These are phyloP conservation scores for Centaurea solstitialis DNA, from an alignment of 129 eudicot species.

Conservation along the genomic window DNA sequence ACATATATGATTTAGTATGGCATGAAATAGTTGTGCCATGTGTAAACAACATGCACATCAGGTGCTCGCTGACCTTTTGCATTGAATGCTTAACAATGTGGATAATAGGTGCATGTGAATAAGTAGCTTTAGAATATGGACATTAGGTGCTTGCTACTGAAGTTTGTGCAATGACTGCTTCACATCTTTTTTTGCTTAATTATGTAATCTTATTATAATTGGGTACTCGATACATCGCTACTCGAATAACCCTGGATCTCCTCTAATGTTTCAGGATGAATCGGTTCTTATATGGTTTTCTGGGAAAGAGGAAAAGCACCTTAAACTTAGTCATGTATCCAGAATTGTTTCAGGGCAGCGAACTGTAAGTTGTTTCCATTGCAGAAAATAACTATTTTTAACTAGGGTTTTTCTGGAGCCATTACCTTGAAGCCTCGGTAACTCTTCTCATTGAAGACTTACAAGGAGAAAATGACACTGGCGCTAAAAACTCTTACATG, in stretches of 20 bases:
- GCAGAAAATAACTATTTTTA: neutral
- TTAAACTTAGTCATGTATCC: slow-evolving; percentile 81
- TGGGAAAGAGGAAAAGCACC: slow-evolving; percentile 93
- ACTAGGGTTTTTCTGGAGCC: slow-evolving; percentile 2
- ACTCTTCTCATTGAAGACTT: neutral
- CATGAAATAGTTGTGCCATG: neutral
- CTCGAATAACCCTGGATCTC: slow-evolving; percentile 7
- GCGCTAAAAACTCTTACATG: neutral
- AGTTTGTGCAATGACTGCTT: slow-evolving; percentile 11
- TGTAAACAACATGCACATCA: neutral
- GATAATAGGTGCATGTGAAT: slow-evolving; percentile 8
- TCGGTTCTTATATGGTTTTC: slow-evolving; percentile 94
- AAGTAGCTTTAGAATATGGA: slow-evolving; percentile 15
- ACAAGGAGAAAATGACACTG: neutral
- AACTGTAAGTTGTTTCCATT: slow-evolving; percentile 70
- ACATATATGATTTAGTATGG: neutral
- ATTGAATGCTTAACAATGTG: slow-evolving; percentile 5
- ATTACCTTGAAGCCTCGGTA: neutral
- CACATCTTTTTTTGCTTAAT: neutral
- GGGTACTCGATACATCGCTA: neutral
- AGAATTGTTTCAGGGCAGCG: slow-evolving; percentile 96
- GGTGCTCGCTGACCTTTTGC: slow-evolving; percentile 1
- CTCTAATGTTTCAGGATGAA: slow-evolving; percentile 71
- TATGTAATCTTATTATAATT: slow-evolving; percentile 10
- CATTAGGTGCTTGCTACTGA: slow-evolving; percentile 10